phyloP scores from a whole-genome alignment of 2,329 filamentous ascomycete genomes.

The Fusarium abutilonis region DNA sequence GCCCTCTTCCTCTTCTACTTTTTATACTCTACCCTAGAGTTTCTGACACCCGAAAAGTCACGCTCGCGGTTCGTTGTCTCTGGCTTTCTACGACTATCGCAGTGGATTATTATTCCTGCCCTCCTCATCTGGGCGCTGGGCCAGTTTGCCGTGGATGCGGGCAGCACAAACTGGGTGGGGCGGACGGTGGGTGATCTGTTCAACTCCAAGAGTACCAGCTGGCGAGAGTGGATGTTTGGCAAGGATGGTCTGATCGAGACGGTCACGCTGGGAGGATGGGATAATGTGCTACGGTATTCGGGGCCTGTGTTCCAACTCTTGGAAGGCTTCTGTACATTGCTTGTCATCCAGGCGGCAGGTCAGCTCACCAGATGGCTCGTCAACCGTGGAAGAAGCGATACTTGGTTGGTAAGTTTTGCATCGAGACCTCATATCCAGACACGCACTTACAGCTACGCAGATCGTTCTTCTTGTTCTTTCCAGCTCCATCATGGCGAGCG shows the following conservation, averaged over 20 bases:
- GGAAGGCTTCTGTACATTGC: slow-evolving; percentile 94
- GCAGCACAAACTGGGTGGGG: slow-evolving; percentile 80
- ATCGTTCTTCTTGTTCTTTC: slow-evolving; percentile 89
- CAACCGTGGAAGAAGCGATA: slow-evolving; percentile 91
- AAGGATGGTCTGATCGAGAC: slow-evolving; percentile 82
- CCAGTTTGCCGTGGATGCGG: slow-evolving; percentile 92
- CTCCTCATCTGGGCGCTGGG: slow-evolving; percentile 95
- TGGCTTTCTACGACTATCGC: slow-evolving; percentile 75
- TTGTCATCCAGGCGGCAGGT: slow-evolving; percentile 94
- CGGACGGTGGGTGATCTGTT: slow-evolving; percentile 76
- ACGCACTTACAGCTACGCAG: slow-evolving; percentile 61
- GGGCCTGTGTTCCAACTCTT: slow-evolving; percentile 93
- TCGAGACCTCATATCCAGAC: neutral
- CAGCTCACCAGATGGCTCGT: slow-evolving; percentile 96
- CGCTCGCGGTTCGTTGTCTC: slow-evolving; percentile 77
- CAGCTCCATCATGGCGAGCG: slow-evolving; percentile 90
- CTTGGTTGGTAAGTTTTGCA: slow-evolving; percentile 81
- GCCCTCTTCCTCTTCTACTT: slow-evolving; percentile 91
- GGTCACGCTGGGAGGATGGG: slow-evolving; percentile 85
- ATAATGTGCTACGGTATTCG: slow-evolving; percentile 86
- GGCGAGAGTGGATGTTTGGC: slow-evolving; percentile 90
- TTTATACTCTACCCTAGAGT: slow-evolving; percentile 80
- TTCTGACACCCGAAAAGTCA: slow-evolving; percentile 82
- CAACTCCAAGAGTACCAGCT: slow-evolving; percentile 69
- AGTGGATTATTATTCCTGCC: slow-evolving; percentile 86